These are phyloP conservation scores for Rosa chinensis DNA, from an alignment of 306 rosid genomes.

Conservation along the genomic window DNA sequence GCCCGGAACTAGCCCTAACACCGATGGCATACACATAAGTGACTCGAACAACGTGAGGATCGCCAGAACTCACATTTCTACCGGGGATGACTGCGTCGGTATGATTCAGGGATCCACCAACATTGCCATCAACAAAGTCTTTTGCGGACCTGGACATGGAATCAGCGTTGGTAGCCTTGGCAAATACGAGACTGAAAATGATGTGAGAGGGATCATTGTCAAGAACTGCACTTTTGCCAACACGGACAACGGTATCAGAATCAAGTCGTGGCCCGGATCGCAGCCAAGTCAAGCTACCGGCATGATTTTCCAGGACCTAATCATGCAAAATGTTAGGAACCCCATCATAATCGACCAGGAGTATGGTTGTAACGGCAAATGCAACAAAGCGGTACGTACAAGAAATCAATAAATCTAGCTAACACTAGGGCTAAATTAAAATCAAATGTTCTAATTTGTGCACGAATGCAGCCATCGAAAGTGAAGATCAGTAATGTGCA, in stretches of 20 bases:
- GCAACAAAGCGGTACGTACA: conserved; percentile 6
- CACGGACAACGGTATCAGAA: conserved; percentile 43
- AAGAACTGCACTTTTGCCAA: conserved; percentile 27
- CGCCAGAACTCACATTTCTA: conserved; percentile 32
- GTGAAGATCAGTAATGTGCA: conserved; percentile 42
- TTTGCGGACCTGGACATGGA: conserved; percentile 49
- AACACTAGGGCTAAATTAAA: not conserved
- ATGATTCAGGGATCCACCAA: conserved; percentile 40
- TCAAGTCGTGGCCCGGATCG: conserved; percentile 52
- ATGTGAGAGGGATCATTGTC: conserved; percentile 36
- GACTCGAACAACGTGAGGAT: conserved; percentile 42
- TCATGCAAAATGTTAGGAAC: conserved; percentile 34
- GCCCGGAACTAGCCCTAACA: conserved; percentile 47
- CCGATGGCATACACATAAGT: conserved; percentile 56
- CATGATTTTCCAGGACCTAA: conserved; percentile 34
- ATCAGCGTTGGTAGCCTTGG: conserved; percentile 47
- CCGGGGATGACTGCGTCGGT: conserved; percentile 55
- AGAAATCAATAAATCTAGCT: not conserved
- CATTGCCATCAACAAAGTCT: conserved; percentile 30
- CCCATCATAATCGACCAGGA: conserved; percentile 49
- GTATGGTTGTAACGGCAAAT: conserved; percentile 14
- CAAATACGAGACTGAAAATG: conserved; percentile 34
- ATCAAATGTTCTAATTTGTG: not conserved
- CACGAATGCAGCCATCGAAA: conserved; percentile 46
- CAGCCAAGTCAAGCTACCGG: conserved; percentile 33